Base-by-base conservation (phyloP, 2,329 filamentous ascomycete genomes). In the Aspergillus luchuensis region DNA sequence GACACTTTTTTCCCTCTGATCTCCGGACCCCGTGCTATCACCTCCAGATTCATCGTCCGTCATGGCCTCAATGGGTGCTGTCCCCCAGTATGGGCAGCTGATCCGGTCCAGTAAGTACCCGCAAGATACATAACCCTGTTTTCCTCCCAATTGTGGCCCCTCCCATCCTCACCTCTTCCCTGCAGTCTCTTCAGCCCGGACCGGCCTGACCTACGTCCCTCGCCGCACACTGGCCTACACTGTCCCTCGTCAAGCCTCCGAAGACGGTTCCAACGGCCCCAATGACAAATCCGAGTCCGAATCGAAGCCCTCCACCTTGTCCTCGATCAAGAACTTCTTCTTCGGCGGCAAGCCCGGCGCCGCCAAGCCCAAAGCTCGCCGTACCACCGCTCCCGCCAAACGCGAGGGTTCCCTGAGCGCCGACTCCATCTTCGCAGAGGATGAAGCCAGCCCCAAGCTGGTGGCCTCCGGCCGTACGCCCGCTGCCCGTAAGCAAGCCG, bases 391-490 rank as follows among this genome's bases (percentile, higher is more conserved):
- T 21, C 73, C 74, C 30, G 65, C 59, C n/a, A 73, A 73, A 57
- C 69, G 72, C 48, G 69, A 74, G 62, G 76, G 76, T 60, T 68
- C 68, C 15, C 67, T 78, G 30, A 72, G 70, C 43, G 68, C 72
- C 15, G 73, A 72, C 64, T 79, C 77, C 11, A 79, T 79, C 58
- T 79, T 79, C 64, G 74, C 71, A n/a, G 76, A 79, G 48, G 76
- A 75, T 19, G 63, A 72, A 30, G 62, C 69, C 25, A 62, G 58
- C 8, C 63, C 67, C n/a, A 69, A 71, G 30, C 62, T 69, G 39
- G 67, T 59, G 54, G 61, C 67, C 21, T 69, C 64, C 21, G 71
- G 70, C 10, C 73, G 67, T 15, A 71, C 63, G 23, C 72, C 69
- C 33, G 66, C 67, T 28, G 66, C 63, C 33, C 62, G 71, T 61